phyloP scores from a whole-genome alignment of 495 filamentous ascomycete species.

The Aspergillus diversus region DNA sequence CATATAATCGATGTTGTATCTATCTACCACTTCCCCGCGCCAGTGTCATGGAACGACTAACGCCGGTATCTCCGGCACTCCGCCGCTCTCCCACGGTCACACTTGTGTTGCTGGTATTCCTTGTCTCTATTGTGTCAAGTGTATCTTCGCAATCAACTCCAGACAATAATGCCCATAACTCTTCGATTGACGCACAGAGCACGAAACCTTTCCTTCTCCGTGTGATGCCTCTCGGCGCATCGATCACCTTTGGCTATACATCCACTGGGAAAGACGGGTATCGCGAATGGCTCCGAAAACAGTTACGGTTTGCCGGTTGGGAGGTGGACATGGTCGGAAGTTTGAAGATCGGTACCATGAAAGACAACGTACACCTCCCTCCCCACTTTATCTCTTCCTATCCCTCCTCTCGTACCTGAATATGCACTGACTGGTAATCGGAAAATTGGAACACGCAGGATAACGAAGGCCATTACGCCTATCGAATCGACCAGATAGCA shows the following conservation, averaged over 20 bases:
- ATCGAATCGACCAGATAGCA: constrained; percentile 49
- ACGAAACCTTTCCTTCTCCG: constrained; percentile 32
- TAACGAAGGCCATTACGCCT: constrained; percentile 55
- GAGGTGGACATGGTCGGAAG: constrained; percentile 57
- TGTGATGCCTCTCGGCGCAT: constrained; percentile 60
- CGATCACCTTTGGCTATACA: constrained; percentile 57
- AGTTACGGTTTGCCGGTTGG: constrained; percentile 41
- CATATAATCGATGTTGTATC: too few relatives aligned
- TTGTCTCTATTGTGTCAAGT: too few relatives aligned
- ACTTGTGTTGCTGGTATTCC: too few relatives aligned
- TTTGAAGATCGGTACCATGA: constrained; percentile 48
- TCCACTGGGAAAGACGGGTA: constrained; percentile 58
- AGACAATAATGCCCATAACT: too few relatives aligned
- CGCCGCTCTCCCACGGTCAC: too few relatives aligned
- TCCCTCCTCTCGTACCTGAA: background rate
- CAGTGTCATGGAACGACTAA: too few relatives aligned
- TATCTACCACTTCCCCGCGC: too few relatives aligned
- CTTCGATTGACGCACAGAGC: too few relatives aligned
- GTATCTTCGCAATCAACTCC: too few relatives aligned
- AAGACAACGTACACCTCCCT: constrained; percentile 42
- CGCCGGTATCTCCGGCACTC: too few relatives aligned
- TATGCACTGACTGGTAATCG: background rate
- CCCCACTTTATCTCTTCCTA: too few relatives aligned
- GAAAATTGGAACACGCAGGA: constrained; percentile 26
- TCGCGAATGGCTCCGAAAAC: constrained; percentile 46